Evolutionary conservation across 106 monocot species (phyloP), one percentile per base, ranked within the genome.

Genomic region (Dendrobium nobile): DNA sequence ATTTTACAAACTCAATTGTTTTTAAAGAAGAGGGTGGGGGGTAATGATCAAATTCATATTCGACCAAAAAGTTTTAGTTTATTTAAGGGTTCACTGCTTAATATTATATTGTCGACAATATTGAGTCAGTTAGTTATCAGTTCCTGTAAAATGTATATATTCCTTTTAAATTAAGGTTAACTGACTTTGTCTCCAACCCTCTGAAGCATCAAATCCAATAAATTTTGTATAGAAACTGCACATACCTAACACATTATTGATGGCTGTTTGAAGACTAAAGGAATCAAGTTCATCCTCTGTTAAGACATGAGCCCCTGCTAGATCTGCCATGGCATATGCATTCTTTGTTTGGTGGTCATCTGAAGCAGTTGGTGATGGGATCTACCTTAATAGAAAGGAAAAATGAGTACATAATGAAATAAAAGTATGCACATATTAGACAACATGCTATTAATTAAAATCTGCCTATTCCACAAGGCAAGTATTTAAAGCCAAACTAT

Each of bases 301-400:
- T 79, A 87, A 11, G 73, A 87, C 75, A 31, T 75, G 78, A 18
- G 87, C 81, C 27, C 87, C 84, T 40, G 84, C 84, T 43, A 84
- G 33, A 7, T 87, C 87, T 73, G 84, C 84, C 87, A 87, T 87
- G 48, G 81, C 81, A 73, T 84, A 79, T 31, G 87, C 87, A 77
- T 87, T 87, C 67, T 79, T 75, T 48, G 79, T 82, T 84, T 87
- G 87, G 84, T 87, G 87, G 75, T 81, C 84, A 59, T 84, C 87
- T 42, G 81, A 41, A 65, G 78, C 81, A 59, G 75, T 75, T 18
- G 84, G 81, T 55, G 81, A 84, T 41, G 87, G 87, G 75, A 87
- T 87, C 87, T 87, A 26, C 64, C 43, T 24, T 13, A 26, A 42
- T 24, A 16, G 16, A 65, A 41, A 59, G 43, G 19, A 41, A 7